A percentile compares a stretch with the other conserved stretches of the same genome.
phyloP scores from a whole-genome alignment of 306 rosid species.

The Potentilla sterilis region DNA sequence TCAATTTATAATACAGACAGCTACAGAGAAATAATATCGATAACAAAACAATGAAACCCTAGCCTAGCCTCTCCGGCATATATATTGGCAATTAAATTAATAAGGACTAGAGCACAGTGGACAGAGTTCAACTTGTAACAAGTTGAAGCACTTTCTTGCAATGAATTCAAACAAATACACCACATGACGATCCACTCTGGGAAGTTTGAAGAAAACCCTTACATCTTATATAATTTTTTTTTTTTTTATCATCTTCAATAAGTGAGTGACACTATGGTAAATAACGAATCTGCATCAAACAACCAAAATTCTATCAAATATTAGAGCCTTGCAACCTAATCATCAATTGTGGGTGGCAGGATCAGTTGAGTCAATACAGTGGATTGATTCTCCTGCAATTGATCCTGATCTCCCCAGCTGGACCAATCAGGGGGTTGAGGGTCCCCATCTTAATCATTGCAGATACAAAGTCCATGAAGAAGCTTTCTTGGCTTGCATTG shows the following conservation, averaged over 20 bases:
- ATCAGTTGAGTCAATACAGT: neutral
- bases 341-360: neutral
- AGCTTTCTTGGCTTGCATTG: conserved; percentile 21
- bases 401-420: conserved; percentile 62
- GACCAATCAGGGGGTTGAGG: conserved; percentile 70
- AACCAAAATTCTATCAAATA: too few species aligned
- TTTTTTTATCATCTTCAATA: too few species aligned
- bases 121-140: neutral
- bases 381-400: conserved; percentile 54
- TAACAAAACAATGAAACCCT: conserved; percentile 1
- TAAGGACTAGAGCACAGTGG: neutral
- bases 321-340: neutral
- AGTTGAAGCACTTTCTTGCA: neutral
- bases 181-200: too few species aligned
- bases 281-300: too few species aligned
- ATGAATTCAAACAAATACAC: too few species aligned
- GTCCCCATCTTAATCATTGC: conserved; percentile 86
- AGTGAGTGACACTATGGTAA: too few species aligned
- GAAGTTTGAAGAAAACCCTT: too few species aligned
- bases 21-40: neutral
- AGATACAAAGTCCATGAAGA: conserved; percentile 48
- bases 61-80: neutral
- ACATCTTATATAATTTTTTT: too few species aligned
- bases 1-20: neutral
- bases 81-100: neutral